Percentiles rank a stretch among this genome's conserved stretches.
phyloP scores from a whole-genome alignment of 1,139 yeast species.

The Lodderomyces elongisporus region DNA sequence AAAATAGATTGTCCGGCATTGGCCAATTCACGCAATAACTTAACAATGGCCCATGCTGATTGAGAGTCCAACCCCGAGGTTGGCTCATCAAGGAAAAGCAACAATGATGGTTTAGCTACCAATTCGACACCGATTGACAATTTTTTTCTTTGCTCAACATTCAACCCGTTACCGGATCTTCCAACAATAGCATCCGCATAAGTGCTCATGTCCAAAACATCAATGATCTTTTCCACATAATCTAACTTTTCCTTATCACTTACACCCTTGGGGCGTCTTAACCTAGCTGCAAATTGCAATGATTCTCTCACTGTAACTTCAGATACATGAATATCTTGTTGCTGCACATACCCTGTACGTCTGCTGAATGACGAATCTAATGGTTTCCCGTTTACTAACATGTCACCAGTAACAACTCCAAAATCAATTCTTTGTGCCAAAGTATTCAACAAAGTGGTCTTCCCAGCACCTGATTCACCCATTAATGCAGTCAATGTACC shows the following conservation, averaged over 20 bases:
- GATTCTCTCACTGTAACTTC: slow-evolving; percentile 60
- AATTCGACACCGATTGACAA: slow-evolving; percentile 76
- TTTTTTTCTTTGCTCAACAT: slow-evolving; percentile 64
- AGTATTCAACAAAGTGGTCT: slow-evolving; percentile 57
- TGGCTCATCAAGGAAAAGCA: slow-evolving; percentile 85
- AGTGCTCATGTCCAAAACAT: slow-evolving; percentile 51
- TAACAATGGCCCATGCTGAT: slow-evolving; percentile 84
- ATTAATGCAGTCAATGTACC: slow-evolving; percentile 68
- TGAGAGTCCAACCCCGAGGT: slow-evolving; percentile 92
- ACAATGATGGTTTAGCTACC: slow-evolving; percentile 79
- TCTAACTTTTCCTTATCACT: slow-evolving; percentile 34
- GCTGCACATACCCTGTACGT: slow-evolving; percentile 63
- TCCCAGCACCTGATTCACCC: slow-evolving; percentile 73
- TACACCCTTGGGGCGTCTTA: slow-evolving; percentile 47
- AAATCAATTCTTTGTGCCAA: slow-evolving; percentile 54
- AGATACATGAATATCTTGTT: slow-evolving; percentile 58
- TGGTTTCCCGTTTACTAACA: slow-evolving; percentile 55
- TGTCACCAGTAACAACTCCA: slow-evolving; percentile 61
- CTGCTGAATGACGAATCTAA: slow-evolving; percentile 51
- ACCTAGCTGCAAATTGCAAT: slow-evolving; percentile 53
- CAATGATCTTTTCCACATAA: slow-evolving; percentile 57
- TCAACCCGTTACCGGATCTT: slow-evolving; percentile 51
- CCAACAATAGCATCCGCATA: slow-evolving; percentile 66
- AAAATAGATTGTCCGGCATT: slow-evolving; percentile 77
- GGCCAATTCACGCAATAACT: slow-evolving; percentile 69